A percentile compares a stretch with the other conserved stretches of the same genome.
These are phyloP conservation scores for Tubosaeta sp. DNA, from an alignment of 768 basidiomycete species.

Conservation along the genomic window DNA sequence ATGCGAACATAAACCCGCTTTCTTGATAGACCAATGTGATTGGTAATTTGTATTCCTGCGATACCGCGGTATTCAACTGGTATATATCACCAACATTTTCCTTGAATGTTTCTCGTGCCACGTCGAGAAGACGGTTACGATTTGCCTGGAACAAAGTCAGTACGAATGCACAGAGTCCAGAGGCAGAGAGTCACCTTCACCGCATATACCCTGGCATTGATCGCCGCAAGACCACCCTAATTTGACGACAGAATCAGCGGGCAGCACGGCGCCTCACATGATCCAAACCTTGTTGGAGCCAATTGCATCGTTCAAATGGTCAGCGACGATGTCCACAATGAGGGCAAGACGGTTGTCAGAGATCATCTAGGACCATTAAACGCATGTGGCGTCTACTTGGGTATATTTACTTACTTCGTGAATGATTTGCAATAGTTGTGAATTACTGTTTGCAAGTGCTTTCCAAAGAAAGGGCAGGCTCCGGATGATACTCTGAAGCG, in stretches of 20 bases:
- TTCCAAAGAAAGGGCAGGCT: conserved; percentile 60
- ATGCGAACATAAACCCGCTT: conserved; percentile 64
- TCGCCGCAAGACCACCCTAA: conserved; percentile 66
- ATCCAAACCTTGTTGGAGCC: conserved; percentile 52
- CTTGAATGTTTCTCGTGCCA: conserved; percentile 91
- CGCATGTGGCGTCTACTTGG: not conserved
- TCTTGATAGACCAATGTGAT: conserved; percentile 68
- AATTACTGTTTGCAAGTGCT: conserved; percentile 54
- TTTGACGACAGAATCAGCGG: not conserved
- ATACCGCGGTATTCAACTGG: conserved; percentile 54
- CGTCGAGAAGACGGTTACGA: conserved; percentile 80
- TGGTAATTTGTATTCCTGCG: conserved; percentile 61
- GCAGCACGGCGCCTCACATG: not conserved
- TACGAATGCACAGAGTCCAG: not conserved
- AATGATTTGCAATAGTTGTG: conserved; percentile 60
- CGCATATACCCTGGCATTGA: conserved; percentile 85
- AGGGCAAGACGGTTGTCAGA: conserved; percentile 64
- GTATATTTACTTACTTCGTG: conserved; percentile 41
- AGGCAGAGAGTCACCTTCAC: conserved; percentile 49
- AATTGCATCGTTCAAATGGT: conserved; percentile 71
- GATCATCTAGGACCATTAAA: conserved; percentile 50
- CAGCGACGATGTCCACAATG: conserved; percentile 57
- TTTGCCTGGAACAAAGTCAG: conserved; percentile 48
- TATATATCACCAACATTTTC: conserved; percentile 91
- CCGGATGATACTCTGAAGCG: conserved; percentile 67